Percentiles rank a stretch among this genome's conserved stretches.
These are phyloP conservation scores for Wickerhamomyces bovis DNA, from an alignment of 805 yeast genomes.

Conservation along the genomic window DNA sequence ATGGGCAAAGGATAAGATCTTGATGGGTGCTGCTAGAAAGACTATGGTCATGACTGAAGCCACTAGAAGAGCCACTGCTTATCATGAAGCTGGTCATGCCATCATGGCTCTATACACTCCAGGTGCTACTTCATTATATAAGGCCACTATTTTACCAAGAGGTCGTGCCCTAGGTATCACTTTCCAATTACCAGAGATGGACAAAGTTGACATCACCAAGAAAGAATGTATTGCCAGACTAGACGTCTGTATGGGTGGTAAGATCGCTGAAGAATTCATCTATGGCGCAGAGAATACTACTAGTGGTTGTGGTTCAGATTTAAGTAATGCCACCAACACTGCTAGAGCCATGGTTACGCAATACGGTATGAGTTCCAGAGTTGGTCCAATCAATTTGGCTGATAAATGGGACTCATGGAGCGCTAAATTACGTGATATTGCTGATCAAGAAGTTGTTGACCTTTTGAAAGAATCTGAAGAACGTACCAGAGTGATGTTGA, in stretches of 20 bases:
- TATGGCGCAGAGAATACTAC: conserved; percentile 92
- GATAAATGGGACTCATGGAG: conserved; percentile 97
- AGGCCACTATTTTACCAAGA: conserved; percentile 94
- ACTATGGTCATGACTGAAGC: conserved; percentile 98
- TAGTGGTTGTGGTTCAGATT: conserved; percentile 91
- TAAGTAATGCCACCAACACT: conserved; percentile 81
- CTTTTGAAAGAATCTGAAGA: conserved; percentile 69
- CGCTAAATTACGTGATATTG: conserved; percentile 76
- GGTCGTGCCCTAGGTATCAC: conserved; percentile 97
- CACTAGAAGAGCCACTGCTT: conserved; percentile 88
- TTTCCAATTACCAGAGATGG: conserved; percentile 97
- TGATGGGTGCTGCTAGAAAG: conserved; percentile 97
- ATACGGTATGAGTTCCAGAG: conserved; percentile 91
- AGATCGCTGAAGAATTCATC: conserved; percentile 89
- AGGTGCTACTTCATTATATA: conserved; percentile 94
- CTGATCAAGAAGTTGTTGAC: conserved; percentile 86
- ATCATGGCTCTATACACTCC: conserved; percentile 93
- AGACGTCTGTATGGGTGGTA: conserved; percentile 99
- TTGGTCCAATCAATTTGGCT: conserved; percentile 87
- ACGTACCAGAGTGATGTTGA: conserved; percentile 67
- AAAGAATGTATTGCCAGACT: conserved; percentile 84
- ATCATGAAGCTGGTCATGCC: conserved; percentile 99
- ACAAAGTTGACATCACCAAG: conserved; percentile 88
- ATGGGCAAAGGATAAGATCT: conserved; percentile 98
- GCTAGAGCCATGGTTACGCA: conserved; percentile 97